Evolutionary conservation across 495 filamentous ascomycete genomes (phyloP), one percentile per base, ranked within the genome.

Genomic region (Penicillium daleae): DNA sequence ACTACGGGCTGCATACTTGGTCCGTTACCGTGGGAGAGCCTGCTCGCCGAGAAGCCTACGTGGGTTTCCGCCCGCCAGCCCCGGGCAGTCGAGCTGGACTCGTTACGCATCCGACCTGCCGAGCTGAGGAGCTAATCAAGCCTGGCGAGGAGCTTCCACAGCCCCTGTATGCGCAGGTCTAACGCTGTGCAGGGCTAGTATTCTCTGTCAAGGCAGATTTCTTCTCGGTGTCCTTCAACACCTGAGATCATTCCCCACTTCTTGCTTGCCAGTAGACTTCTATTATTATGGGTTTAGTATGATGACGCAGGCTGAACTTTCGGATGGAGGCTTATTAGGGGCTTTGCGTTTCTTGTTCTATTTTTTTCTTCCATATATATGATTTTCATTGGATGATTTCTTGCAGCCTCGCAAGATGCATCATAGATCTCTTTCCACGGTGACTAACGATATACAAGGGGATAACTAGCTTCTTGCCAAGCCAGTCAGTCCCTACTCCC

Each of bases 1-100:
- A 99, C 74, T 99, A 99, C 74, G 94, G 92, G 32, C 82, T 99
- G 59, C 86, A 86, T 52, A 94, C 92, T 44, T 93, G 90, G 83
- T 92, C 89, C 2, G 84, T 93, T 68, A 91, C 91, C 1, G 82
- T 87, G 17, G 92, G 90, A 21, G 80, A 89, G 66, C 91, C 92
- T 17, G 85, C 87, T 40, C 85, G 89, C 32, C 85, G 92, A 55
- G 90, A 96, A 62, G 92, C 96, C 0, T 99, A 96, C 69, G 90
- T 99, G n/a, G 90, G 92, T 4, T 78, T 94, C 67, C 84, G 83
- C 33, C 66, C 74, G 4, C 79, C 78, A 0, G 60, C 55, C 13
- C 63, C 71, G 10, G 70, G 68, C 13, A 74, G 61, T 42, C 75
- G 68, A 5, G 48, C 63, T 37, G 73, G 72, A 5, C 64, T 73